These are phyloP conservation scores for Laburnicola sp. DNA, from an alignment of 2,329 filamentous ascomycete genomes.

Conservation along the genomic window DNA sequence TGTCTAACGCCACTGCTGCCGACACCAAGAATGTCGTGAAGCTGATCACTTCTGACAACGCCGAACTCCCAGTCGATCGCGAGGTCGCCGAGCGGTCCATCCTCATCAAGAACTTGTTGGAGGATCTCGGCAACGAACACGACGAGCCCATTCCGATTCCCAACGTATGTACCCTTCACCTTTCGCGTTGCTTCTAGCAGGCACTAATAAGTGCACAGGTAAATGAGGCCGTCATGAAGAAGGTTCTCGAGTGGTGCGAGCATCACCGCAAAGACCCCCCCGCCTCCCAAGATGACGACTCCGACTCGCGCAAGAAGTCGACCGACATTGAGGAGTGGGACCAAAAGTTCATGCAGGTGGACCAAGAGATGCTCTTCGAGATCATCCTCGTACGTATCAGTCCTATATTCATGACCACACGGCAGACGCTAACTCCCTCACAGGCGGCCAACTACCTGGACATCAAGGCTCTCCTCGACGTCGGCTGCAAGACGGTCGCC, in stretches of 20 bases:
- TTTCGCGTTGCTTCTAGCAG: not conserved
- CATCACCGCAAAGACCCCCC: slow-evolving; percentile 90
- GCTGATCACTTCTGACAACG: slow-evolving; percentile 52
- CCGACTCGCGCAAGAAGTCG: slow-evolving; percentile 94
- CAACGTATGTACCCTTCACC: slow-evolving; percentile 56
- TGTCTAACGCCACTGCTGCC: slow-evolving; percentile 16
- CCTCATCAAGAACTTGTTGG: slow-evolving; percentile 97
- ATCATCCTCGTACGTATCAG: slow-evolving; percentile 78
- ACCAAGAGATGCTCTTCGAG: slow-evolving; percentile 99
- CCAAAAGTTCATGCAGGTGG: slow-evolving; percentile 99
- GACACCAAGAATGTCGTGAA: slow-evolving; percentile 38
- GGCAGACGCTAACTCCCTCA: slow-evolving; percentile 18
- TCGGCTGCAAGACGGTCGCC: slow-evolving; percentile 98
- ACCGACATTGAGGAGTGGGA: slow-evolving; percentile 99
- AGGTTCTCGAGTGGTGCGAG: slow-evolving; percentile 97
- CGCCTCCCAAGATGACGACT: slow-evolving; percentile 82
- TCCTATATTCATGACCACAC: not conserved
- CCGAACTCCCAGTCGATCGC: slow-evolving; percentile 60
- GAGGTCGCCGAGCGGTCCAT: slow-evolving; percentile 87
- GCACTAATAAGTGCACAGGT: slow-evolving; percentile 57
- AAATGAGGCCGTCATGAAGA: slow-evolving; percentile 89
- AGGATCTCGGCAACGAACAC: slow-evolving; percentile 73
- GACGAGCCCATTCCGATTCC: slow-evolving; percentile 81
- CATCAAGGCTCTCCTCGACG: slow-evolving; percentile 96
- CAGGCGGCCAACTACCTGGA: slow-evolving; percentile 98